phyloP scores from a whole-genome alignment of 1,284 basidiomycete genomes.

The Flammula alnicola region DNA sequence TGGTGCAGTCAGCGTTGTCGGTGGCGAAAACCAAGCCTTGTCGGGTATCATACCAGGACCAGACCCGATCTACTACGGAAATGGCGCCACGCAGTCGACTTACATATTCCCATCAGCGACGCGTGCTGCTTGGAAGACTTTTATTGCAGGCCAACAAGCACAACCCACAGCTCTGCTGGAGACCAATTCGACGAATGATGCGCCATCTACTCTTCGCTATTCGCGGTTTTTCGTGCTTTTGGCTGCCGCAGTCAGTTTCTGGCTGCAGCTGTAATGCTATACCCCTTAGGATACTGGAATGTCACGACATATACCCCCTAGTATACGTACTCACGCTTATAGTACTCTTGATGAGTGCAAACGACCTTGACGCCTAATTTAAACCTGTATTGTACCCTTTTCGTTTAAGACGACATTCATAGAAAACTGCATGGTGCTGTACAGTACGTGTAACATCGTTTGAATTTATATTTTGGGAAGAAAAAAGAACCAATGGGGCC shows the following conservation, averaged over 20 bases:
- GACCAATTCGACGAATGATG: background rate
- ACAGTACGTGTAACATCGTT: background rate
- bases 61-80: slow-evolving; percentile 57
- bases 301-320: background rate
- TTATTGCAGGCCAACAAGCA: slow-evolving; percentile 24
- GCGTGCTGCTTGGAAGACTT: slow-evolving; percentile 58
- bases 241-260: background rate
- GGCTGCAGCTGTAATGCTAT: too few relatives aligned
- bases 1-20: slow-evolving; percentile 47
- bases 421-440: background rate
- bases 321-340: background rate
- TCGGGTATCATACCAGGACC: slow-evolving; percentile 51
- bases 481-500: slow-evolving; percentile 48
- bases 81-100: slow-evolving; percentile 51
- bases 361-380: slow-evolving; percentile 2
- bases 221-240: background rate
- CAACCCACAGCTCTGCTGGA: slow-evolving; percentile 6
- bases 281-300: too few relatives aligned
- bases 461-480: slow-evolving; percentile 5
- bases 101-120: slow-evolving; percentile 58
- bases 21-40: slow-evolving; percentile 53
- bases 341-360: slow-evolving; percentile 8
- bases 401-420: background rate
- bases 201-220: background rate
- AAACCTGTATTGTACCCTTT: slow-evolving; percentile 9